Percentiles rank a stretch among this genome's conserved stretches.
Conservation (phyloP, 208 protist species). For the Leptomonas pyrrhocoris region DNA sequence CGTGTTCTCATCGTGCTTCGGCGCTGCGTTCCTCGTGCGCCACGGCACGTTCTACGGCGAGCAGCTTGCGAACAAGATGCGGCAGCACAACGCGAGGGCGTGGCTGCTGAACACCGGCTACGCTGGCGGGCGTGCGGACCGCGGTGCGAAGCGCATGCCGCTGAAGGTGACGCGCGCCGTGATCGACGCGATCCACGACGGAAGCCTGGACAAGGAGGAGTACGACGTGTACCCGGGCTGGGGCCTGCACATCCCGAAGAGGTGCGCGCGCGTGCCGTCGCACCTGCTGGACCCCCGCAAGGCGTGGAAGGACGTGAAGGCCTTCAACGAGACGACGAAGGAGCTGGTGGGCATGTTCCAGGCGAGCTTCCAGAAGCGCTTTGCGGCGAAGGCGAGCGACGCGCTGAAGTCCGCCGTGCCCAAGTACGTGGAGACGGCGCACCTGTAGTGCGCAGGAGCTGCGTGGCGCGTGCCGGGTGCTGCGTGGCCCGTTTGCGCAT, state of each 20-base stretch:
- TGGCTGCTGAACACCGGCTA: slow-evolving; percentile 98
- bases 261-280: slow-evolving; percentile 72
- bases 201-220: slow-evolving; percentile 77
- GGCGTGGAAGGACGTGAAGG: slow-evolving; percentile 87
- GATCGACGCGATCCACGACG: slow-evolving; percentile 96
- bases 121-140: slow-evolving; percentile 83
- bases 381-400: slow-evolving; percentile 52
- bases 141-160: slow-evolving; percentile 89
- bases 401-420: slow-evolving; percentile 84
- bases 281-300: slow-evolving; percentile 91
- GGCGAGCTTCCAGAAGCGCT: slow-evolving; percentile 90
- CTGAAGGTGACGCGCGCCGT: slow-evolving; percentile 94
- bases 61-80: slow-evolving; percentile 95
- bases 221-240: slow-evolving; percentile 86
- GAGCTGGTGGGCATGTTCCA: slow-evolving; percentile 92
- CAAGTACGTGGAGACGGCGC: slow-evolving; percentile 46
- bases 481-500: too few relatives aligned
- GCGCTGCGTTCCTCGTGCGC: slow-evolving; percentile 95
- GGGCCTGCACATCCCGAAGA: slow-evolving; percentile 89
- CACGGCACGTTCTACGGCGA: slow-evolving; percentile 96
- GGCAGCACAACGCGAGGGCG: slow-evolving; percentile 73
- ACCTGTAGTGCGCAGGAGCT: slow-evolving; percentile 32
- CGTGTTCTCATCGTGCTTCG: slow-evolving; percentile 96
- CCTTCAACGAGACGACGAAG: slow-evolving; percentile 79
- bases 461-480: background rate